These are phyloP conservation scores for Cupressus sempervirens DNA, from an alignment of 75 land plant genomes.

Conservation along the genomic window DNA sequence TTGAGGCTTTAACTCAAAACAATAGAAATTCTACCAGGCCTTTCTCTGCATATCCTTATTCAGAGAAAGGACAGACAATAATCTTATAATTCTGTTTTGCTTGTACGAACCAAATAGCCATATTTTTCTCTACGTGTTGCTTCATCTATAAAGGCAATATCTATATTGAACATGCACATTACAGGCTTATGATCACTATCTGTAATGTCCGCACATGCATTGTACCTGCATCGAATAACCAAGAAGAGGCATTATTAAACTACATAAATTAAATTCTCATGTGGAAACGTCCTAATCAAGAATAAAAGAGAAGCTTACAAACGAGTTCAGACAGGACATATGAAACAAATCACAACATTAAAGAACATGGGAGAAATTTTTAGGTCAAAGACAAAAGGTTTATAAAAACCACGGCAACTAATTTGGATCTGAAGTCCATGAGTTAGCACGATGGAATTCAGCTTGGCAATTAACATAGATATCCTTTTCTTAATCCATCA, in stretches of 20 bases:
- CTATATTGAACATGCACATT: conserved; percentile 63
- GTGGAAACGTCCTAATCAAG: background rate
- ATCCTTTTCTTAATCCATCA: background rate
- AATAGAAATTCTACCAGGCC: background rate
- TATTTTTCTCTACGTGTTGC: conserved; percentile 66
- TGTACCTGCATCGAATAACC: conserved; percentile 52
- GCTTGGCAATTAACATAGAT: background rate
- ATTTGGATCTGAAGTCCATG: background rate
- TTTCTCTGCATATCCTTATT: background rate
- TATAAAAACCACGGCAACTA: background rate
- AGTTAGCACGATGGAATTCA: background rate
- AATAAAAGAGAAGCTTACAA: background rate
- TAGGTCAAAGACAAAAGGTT: background rate
- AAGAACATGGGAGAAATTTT: background rate
- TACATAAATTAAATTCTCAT: background rate
- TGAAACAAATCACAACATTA: background rate
- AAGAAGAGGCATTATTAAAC: background rate
- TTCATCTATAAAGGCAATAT: conserved; percentile 70
- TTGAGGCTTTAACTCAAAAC: background rate
- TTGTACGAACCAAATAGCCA: conserved; percentile 24
- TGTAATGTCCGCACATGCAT: conserved; percentile 84
- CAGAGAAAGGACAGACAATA: background rate
- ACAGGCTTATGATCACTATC: conserved; percentile 99
- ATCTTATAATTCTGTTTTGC: background rate
- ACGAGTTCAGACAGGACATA: background rate